Conservation (phyloP, 2,329 filamentous ascomycete genomes). For the Alternaria viburni region DNA sequence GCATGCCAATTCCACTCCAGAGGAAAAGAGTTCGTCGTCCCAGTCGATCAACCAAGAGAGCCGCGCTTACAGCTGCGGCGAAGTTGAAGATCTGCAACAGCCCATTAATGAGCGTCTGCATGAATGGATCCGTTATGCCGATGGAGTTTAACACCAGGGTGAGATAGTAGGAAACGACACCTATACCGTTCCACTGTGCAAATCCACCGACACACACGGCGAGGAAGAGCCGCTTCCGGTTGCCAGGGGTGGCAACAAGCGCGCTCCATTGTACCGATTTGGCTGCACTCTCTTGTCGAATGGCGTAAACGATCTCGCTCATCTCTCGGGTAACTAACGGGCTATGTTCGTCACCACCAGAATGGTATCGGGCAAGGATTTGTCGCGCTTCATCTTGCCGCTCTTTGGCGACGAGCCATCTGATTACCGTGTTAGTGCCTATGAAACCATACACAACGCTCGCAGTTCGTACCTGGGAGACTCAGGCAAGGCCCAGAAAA, state of each 20-base stretch:
- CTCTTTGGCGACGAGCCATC: conserved; percentile 35
- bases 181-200: not conserved
- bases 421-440: not conserved
- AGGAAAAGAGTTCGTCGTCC: conserved; percentile 34
- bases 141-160: not conserved
- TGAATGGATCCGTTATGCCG: not conserved
- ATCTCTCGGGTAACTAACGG: conserved; percentile 5
- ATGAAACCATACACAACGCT: not conserved
- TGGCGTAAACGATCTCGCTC: conserved; percentile 4
- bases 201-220: not conserved
- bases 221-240: not conserved
- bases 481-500: not conserved
- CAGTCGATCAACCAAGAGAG: not conserved
- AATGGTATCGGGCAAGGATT: conserved; percentile 62
- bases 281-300: not conserved
- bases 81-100: not conserved
- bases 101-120: not conserved
- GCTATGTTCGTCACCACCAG: conserved; percentile 47
- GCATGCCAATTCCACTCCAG: conserved; percentile 38
- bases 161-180: not conserved
- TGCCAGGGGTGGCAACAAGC: conserved; percentile 3
- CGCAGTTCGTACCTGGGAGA: fast-evolving
- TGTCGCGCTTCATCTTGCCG: conserved; percentile 58
- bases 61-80: not conserved
- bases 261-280: conserved; percentile 4